Evolutionary conservation across 352 stramenopile genomes (phyloP).

Genomic region (Pythium pyrilobum): DNA sequence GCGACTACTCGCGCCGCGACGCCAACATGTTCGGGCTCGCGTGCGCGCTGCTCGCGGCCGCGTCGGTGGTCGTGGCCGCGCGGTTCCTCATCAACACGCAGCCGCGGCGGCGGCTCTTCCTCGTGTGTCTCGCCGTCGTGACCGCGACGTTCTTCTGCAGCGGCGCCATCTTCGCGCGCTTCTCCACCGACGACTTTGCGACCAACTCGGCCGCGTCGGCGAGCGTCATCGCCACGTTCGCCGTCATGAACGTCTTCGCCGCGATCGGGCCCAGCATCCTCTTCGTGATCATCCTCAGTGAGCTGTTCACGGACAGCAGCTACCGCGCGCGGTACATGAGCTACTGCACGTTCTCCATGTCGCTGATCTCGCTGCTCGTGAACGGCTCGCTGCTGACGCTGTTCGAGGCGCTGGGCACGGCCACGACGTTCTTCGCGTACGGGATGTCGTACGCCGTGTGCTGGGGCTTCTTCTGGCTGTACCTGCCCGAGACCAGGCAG

Average conservation of each 20-base stretch:
- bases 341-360: constrained; percentile 88
- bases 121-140: constrained; percentile 66
- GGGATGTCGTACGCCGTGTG: constrained; percentile 64
- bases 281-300: constrained; percentile 82
- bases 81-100: constrained; percentile 66
- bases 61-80: constrained; percentile 61
- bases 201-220: constrained; percentile 33
- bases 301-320: constrained; percentile 78
- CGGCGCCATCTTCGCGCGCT: constrained; percentile 59
- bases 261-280: constrained; percentile 72
- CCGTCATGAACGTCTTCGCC: constrained; percentile 68
- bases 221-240: constrained; percentile 63
- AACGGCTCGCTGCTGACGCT: constrained; percentile 78
- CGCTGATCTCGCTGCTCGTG: constrained; percentile 74
- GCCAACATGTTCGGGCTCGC: constrained; percentile 76
- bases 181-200: constrained; percentile 59
- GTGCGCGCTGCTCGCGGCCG: constrained; percentile 59
- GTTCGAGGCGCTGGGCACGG: constrained; percentile 62
- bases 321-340: constrained; percentile 84
- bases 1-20: constrained; percentile 47
- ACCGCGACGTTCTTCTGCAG: constrained; percentile 63
- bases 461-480: constrained; percentile 58
- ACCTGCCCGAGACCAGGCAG: constrained; percentile 77
- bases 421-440: constrained; percentile 62
- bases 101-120: constrained; percentile 62